Evolutionary conservation across 177 flowering plant genomes (phyloP).

Genomic region (Vitis hybrid): DNA sequence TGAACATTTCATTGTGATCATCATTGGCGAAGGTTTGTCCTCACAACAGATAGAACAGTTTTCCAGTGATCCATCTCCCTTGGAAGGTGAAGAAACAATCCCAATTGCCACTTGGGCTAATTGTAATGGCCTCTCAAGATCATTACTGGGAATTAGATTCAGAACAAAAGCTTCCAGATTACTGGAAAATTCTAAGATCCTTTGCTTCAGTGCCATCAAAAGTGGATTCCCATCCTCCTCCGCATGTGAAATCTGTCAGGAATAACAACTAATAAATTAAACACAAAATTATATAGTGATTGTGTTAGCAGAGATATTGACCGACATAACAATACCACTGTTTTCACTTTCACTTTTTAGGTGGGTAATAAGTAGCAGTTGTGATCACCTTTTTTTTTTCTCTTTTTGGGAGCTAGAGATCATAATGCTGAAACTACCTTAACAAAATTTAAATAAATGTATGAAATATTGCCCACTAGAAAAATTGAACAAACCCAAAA

Average conservation of each 20-base stretch:
- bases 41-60: conserved; percentile 82
- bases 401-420: too few relatives aligned
- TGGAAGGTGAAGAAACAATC: conserved; percentile 41
- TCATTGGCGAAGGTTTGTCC: conserved; percentile 58
- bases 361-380: too few relatives aligned
- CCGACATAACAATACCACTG: too few relatives aligned
- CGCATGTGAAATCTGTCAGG: conserved; percentile 49
- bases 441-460: too few relatives aligned
- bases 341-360: too few relatives aligned
- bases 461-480: too few relatives aligned
- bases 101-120: conserved; percentile 86
- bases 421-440: too few relatives aligned
- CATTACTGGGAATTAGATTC: conserved; percentile 41
- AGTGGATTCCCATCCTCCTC: conserved; percentile 61
- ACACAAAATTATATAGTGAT: neutral
- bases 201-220: conserved; percentile 61
- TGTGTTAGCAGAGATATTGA: too few relatives aligned
- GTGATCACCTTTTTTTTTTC: too few relatives aligned
- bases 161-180: conserved; percentile 57
- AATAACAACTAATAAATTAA: conserved; percentile 4
- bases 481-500: too few relatives aligned
- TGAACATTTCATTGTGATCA: conserved; percentile 68
- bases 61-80: conserved; percentile 37
- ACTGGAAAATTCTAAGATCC: conserved; percentile 57
- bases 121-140: conserved; percentile 47